Conservation (phyloP, 805 yeast genomes). For the Sporopachydermia quercuum region DNA sequence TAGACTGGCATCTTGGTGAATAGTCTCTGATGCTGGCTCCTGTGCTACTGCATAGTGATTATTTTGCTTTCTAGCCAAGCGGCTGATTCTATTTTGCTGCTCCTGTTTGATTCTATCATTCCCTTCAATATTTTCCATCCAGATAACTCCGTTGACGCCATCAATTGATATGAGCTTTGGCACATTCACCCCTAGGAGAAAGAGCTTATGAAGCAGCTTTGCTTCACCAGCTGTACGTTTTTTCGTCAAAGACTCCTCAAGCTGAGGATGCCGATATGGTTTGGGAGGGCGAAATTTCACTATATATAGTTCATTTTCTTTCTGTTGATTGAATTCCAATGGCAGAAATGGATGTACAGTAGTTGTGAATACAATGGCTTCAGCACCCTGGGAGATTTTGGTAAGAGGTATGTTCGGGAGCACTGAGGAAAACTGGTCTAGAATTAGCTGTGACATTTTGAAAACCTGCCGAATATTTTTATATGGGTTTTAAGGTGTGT, state of each 20-base stretch:
- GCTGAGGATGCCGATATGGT: slow-evolving; percentile 73
- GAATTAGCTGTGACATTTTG: no score
- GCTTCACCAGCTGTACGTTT: slow-evolving; percentile 78
- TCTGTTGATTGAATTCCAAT: slow-evolving; percentile 6
- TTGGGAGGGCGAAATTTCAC: slow-evolving; percentile 82
- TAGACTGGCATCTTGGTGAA: no score
- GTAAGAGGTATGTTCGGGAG: slow-evolving; percentile 35
- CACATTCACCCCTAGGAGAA: slow-evolving; percentile 37
- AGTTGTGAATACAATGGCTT: slow-evolving; percentile 63
- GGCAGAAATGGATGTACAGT: slow-evolving; percentile 52
- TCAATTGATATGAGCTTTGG: slow-evolving; percentile 73
- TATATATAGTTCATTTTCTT: slow-evolving; percentile 29
- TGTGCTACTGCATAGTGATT: no score
- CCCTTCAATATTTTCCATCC: slow-evolving; percentile 75
- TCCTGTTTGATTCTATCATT: slow-evolving; percentile 31
- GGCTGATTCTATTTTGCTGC: no score
- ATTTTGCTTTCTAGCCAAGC: no score
- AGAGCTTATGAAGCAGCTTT: slow-evolving; percentile 49
- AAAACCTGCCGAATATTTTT: no score
- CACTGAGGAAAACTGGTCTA: neutral
- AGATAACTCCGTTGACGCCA: slow-evolving; percentile 60
- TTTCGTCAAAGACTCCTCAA: slow-evolving; percentile 64
- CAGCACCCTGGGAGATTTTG: slow-evolving; percentile 79
- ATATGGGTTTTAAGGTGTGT: no score
- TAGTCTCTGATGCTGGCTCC: neutral